Evolutionary conservation across 2,329 filamentous ascomycete genomes (phyloP).

Genomic region (Remersonia thermophila): DNA sequence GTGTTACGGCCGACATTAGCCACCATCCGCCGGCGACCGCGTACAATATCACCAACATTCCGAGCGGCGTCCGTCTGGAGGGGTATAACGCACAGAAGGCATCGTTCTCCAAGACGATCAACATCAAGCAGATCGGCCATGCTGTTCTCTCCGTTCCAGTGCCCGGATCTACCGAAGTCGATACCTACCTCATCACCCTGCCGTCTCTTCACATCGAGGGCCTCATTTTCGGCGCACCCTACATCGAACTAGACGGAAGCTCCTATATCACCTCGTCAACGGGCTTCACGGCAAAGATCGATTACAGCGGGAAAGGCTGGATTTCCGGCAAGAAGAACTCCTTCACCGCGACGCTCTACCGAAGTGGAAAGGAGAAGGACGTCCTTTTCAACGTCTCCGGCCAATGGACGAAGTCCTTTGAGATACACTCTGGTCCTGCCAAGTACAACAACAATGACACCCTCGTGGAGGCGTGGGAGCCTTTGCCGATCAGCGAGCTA

Average conservation of each 20-base stretch:
- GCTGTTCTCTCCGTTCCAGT: conserved; percentile 63
- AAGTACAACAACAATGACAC: conserved; percentile 36
- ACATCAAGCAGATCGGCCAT: conserved; percentile 89
- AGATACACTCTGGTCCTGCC: conserved; percentile 54
- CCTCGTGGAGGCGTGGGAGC: conserved; percentile 48
- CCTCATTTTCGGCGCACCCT: conserved; percentile 73
- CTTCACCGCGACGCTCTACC: conserved; percentile 64
- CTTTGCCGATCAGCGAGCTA: conserved; percentile 53
- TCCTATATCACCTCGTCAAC: conserved; percentile 79
- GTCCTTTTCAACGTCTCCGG: conserved; percentile 72
- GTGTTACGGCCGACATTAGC: conserved; percentile 38
- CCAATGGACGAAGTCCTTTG: conserved; percentile 79
- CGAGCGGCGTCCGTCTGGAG: conserved; percentile 65
- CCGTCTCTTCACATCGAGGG: conserved; percentile 89
- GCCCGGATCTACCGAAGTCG: conserved; percentile 27
- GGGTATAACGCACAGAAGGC: conserved; percentile 97
- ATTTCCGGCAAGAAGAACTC: conserved; percentile 91
- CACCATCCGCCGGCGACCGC: conserved; percentile 93
- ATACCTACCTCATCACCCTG: conserved; percentile 82
- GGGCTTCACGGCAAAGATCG: conserved; percentile 79
- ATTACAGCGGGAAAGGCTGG: conserved; percentile 92
- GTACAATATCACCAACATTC: conserved; percentile 80
- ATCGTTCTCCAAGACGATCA: conserved; percentile 85
- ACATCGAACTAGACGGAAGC: conserved; percentile 77
- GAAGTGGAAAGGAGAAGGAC: conserved; percentile 58